Conservation (phyloP, 2,329 filamentous ascomycete species). For the Pseudofabraea citricarpa region DNA sequence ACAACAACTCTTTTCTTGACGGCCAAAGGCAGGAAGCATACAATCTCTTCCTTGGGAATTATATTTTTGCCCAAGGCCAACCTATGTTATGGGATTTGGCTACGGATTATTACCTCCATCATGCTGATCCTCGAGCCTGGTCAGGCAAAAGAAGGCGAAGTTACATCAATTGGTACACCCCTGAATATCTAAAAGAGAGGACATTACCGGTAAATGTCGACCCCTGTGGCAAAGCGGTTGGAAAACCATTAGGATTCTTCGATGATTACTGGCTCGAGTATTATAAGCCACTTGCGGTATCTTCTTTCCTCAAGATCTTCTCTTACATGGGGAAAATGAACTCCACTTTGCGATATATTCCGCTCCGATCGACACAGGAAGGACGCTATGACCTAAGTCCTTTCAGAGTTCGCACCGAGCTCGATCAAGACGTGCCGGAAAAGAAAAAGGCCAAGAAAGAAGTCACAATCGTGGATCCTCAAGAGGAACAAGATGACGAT, state of each 20-base stretch:
- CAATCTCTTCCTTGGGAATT: conserved; percentile 95
- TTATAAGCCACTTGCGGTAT: conserved; percentile 82
- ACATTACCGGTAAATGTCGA: conserved; percentile 20
- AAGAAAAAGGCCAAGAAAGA: conserved; percentile 63
- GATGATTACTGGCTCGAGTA: conserved; percentile 99
- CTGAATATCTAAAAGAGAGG: conserved; percentile 62
- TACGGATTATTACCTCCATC: conserved; percentile 95
- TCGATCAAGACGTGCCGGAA: conserved; percentile 52
- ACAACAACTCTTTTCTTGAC: conserved; percentile 97
- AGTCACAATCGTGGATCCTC: conserved; percentile 63
- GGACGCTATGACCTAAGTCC: conserved; percentile 81
- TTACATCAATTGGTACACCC: conserved; percentile 89
- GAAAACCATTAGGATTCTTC: conserved; percentile 46
- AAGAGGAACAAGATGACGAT: conserved; percentile 39
- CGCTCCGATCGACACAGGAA: conserved; percentile 66
- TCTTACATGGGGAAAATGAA: conserved; percentile 75
- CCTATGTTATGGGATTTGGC: conserved; percentile 96
- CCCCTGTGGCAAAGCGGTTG: conserved; percentile 11
- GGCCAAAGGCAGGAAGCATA: conserved; percentile 98
- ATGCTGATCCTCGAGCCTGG: conserved; percentile 75
- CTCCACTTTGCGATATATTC: conserved; percentile 78
- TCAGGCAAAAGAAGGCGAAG: conserved; percentile 56
- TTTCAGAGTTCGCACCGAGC: conserved; percentile 71
- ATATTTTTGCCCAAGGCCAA: conserved; percentile 79
- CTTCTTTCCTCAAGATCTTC: conserved; percentile 89